These are phyloP conservation scores for Chlorophyllum brunneum DNA, from an alignment of 768 basidiomycete species.

Conservation along the genomic window DNA sequence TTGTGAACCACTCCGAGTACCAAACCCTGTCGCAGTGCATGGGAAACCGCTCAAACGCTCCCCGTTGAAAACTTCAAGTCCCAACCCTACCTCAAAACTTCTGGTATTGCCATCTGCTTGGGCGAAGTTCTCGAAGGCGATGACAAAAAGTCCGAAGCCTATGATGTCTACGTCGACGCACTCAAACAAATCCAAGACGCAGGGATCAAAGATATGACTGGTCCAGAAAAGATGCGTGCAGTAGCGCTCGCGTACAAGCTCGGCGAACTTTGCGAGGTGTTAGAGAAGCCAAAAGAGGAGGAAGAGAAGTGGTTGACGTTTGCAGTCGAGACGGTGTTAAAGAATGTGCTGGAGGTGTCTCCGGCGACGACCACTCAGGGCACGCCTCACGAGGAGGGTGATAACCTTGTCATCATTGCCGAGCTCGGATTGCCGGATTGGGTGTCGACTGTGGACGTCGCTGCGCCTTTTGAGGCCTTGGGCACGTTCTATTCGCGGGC, in stretches of 20 bases:
- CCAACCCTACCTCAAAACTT: constrained; percentile 59
- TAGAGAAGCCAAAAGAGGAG: constrained; percentile 31
- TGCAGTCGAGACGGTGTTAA: constrained; percentile 41
- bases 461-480: constrained; percentile 65
- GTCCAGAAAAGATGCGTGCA: constrained; percentile 19
- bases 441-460: constrained; percentile 57
- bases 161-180: constrained; percentile 34
- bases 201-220: constrained; percentile 12
- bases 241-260: constrained; percentile 30
- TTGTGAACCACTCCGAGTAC: not conserved
- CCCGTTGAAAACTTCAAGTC: constrained; percentile 32
- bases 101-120: constrained; percentile 62
- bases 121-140: constrained; percentile 51
- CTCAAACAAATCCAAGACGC: constrained; percentile 29
- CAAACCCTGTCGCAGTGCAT: not conserved
- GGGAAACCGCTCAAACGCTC: constrained; percentile 40
- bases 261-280: constrained; percentile 34
- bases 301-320: constrained; percentile 40
- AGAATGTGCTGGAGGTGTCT: constrained; percentile 25
- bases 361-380: constrained; percentile 1
- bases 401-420: constrained; percentile 33
- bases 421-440: constrained; percentile 58
- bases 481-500: constrained; percentile 55
- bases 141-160: constrained; percentile 33
- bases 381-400: constrained; percentile 6